Conservation (phyloP, 192 early-diverging fungal species). For the Coemansia sp. region DNA sequence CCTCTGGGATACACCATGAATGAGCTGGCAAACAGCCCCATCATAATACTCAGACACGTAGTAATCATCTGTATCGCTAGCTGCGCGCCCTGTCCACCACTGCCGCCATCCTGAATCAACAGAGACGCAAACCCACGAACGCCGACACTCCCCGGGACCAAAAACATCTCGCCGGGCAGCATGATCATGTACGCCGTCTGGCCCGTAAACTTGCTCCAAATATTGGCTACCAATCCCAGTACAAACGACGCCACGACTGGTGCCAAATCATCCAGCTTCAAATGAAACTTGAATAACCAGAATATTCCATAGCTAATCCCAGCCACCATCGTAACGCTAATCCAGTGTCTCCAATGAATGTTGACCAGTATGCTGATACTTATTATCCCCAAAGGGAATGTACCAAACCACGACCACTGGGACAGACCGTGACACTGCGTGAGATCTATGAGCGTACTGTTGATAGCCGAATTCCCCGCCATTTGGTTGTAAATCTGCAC, state of each 20-base stretch:
- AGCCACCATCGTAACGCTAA: conserved; percentile 66
- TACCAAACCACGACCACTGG: conserved; percentile 55
- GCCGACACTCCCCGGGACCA: conserved; percentile 85
- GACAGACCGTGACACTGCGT: conserved; percentile 49
- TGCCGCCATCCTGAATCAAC: conserved; percentile 59
- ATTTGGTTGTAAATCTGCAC: conserved; percentile 62
- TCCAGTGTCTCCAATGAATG: conserved; percentile 66
- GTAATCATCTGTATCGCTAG: conserved; percentile 63
- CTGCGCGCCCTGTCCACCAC: conserved; percentile 48
- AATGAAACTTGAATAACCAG: conserved; percentile 63
- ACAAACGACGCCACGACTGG: conserved; percentile 73
- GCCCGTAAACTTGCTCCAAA: conserved; percentile 71
- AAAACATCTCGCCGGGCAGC: conserved; percentile 76
- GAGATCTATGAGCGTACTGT: conserved; percentile 44
- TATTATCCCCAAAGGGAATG: conserved; percentile 60
- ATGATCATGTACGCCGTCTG: conserved; percentile 78
- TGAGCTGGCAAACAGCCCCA: conserved; percentile 69
- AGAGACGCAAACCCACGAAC: conserved; percentile 66
- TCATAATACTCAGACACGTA: conserved; percentile 67
- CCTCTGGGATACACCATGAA: conserved; percentile 62
- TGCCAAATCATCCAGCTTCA: conserved; percentile 61
- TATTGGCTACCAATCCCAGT: conserved; percentile 77
- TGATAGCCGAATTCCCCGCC: conserved; percentile 42
- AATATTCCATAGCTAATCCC: conserved; percentile 69
- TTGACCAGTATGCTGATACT: conserved; percentile 62